A percentile compares a stretch with the other conserved stretches of the same genome.
Conservation (phyloP, 2,329 filamentous ascomycete species). For the Karstenula rhodostoma region DNA sequence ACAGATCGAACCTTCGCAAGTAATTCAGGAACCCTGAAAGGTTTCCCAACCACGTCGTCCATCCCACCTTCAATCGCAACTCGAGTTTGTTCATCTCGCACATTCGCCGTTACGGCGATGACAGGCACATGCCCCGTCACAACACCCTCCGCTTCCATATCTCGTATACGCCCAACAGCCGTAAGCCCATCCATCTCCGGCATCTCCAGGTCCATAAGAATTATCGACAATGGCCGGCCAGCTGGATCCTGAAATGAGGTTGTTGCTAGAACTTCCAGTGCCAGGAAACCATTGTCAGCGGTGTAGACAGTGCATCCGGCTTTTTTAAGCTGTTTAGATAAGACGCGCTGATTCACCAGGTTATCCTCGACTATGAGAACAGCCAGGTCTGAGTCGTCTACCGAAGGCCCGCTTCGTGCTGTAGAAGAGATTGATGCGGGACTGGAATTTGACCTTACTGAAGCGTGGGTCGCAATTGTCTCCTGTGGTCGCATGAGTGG, state of each 20-base stretch:
- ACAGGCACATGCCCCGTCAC: conserved; percentile 42
- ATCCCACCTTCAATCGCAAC: conserved; percentile 43
- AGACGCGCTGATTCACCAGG: conserved; percentile 47
- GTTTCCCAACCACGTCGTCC: conserved; percentile 48
- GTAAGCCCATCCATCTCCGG: conserved; percentile 50
- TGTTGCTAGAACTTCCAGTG: conserved; percentile 34
- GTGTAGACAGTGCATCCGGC: conserved; percentile 38
- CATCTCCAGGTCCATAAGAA: conserved; percentile 51
- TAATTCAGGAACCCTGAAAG: conserved; percentile 45
- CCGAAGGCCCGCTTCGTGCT: neutral
- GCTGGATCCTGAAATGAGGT: conserved; percentile 24
- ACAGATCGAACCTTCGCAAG: conserved; percentile 36
- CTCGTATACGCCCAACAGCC: conserved; percentile 43
- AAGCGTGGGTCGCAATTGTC: neutral
- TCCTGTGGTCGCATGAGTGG: neutral
- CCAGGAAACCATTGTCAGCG: conserved; percentile 45
- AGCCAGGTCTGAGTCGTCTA: conserved; percentile 24
- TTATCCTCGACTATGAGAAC: conserved; percentile 50
- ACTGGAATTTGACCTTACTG: conserved; percentile 5
- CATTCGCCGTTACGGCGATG: conserved; percentile 50
- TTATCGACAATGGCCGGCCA: conserved; percentile 35
- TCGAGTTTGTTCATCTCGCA: conserved; percentile 43
- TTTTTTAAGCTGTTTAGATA: conserved; percentile 43
- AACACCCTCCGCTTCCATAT: conserved; percentile 33
- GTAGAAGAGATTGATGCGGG: conserved; percentile 5